These are phyloP conservation scores for Polytrichum formosum DNA, from an alignment of 225 moss, liverwort and hornwort species.

Conservation along the genomic window DNA sequence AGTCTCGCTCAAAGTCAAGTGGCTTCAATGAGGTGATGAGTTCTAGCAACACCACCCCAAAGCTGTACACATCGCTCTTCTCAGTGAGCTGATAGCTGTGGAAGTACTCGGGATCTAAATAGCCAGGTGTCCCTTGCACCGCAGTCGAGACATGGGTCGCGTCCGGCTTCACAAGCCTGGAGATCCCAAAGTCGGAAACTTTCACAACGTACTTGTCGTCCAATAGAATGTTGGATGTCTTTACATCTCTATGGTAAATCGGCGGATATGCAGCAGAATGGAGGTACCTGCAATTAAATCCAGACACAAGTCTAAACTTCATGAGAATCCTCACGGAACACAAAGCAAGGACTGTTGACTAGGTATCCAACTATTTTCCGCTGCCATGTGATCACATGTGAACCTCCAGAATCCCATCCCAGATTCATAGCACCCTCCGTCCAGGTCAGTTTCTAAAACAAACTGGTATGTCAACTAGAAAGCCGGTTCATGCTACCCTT, in stretches of 20 bases:
- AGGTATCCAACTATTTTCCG: no score
- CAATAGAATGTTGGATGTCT: slow-evolving; percentile 46
- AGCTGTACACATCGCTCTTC: slow-evolving; percentile 55
- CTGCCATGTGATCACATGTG: no score
- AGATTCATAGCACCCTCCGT: no score
- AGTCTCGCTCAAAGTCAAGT: slow-evolving; percentile 31
- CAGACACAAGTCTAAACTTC: no score
- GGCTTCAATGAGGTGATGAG: slow-evolving; percentile 46
- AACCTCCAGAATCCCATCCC: no score
- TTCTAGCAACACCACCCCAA: slow-evolving; percentile 48
- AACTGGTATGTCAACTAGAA: no score
- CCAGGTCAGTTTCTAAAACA: no score
- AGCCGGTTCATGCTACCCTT: no score
- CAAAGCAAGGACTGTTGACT: no score
- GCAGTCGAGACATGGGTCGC: slow-evolving; percentile 45
- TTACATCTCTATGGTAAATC: slow-evolving; percentile 52
- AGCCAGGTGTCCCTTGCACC: slow-evolving; percentile 45
- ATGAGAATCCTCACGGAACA: no score
- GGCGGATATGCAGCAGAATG: slow-evolving; percentile 44
- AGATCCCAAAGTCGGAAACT: slow-evolving; percentile 48
- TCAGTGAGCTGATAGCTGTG: slow-evolving; percentile 43
- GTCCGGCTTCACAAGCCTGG: slow-evolving; percentile 33
- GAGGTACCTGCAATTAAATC: slow-evolving; percentile 16
- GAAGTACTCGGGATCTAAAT: slow-evolving; percentile 52
- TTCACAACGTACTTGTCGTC: slow-evolving; percentile 27